These are phyloP conservation scores for Yamadazyma phyllophila DNA, from an alignment of 805 yeast species.

Conservation along the genomic window DNA sequence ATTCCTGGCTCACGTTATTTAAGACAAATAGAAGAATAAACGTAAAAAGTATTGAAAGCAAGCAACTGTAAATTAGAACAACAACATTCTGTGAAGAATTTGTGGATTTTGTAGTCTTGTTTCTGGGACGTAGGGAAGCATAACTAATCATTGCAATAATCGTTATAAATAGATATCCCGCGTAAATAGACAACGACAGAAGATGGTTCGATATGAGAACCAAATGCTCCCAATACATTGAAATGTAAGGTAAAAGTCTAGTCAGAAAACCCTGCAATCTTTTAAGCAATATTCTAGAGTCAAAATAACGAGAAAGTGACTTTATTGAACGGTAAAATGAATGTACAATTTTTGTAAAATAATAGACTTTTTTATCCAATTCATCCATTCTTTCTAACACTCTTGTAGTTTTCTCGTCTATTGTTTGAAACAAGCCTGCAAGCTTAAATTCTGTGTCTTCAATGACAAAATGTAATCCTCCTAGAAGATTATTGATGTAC, in stretches of 20 bases:
- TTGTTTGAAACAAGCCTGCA: constrained; percentile 5
- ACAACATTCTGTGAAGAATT: too few relatives aligned
- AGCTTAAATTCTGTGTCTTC: constrained; percentile 9
- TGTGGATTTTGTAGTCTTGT: too few relatives aligned
- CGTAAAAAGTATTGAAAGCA: neutral
- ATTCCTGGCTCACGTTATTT: neutral
- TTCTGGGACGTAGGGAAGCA: too few relatives aligned
- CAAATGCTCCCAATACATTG: too few relatives aligned
- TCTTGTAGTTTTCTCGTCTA: constrained; percentile 11
- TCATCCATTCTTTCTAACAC: constrained; percentile 11
- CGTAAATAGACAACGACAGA: too few relatives aligned
- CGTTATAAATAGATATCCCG: too few relatives aligned
- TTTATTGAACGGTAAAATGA: neutral
- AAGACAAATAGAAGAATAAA: neutral
- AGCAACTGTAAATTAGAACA: too few relatives aligned
- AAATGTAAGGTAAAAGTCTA: too few relatives aligned
- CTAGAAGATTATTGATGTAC: constrained; percentile 8
- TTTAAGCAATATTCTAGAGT: too few relatives aligned
- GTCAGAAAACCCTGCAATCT: too few relatives aligned
- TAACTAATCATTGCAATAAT: too few relatives aligned
- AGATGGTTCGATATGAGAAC: too few relatives aligned
- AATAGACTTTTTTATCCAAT: constrained; percentile 8
- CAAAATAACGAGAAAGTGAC: neutral
- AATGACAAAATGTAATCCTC: constrained; percentile 3
- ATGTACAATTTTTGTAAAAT: neutral